Evolutionary conservation across 768 basidiomycete genomes (phyloP).

Genomic region (Lactifluus rugatus): DNA sequence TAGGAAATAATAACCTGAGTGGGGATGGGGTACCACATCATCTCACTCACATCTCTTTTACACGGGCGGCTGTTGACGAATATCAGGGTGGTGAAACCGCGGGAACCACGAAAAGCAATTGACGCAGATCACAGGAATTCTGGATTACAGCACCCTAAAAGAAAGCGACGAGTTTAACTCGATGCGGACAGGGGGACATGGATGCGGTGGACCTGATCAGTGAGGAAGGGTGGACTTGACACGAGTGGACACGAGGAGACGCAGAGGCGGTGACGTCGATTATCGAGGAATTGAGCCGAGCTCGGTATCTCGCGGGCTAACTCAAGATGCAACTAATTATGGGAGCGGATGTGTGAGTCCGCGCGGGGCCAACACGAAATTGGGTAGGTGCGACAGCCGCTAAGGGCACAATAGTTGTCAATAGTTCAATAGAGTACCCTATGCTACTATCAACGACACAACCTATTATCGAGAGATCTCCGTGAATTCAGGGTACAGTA

Average conservation of each 20-base stretch:
- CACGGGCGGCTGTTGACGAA: constrained; percentile 9
- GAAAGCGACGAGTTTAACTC: constrained; percentile 16
- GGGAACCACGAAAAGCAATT: constrained; percentile 6
- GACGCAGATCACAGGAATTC: constrained; percentile 14
- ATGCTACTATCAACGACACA: neutral
- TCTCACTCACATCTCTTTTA: constrained; percentile 5
- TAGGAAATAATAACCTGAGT: neutral
- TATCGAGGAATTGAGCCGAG: constrained; percentile 14
- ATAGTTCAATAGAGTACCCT: neutral
- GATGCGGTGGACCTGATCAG: constrained; percentile 9
- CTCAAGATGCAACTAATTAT: constrained; percentile 10
- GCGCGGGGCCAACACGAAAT: constrained; percentile 12
- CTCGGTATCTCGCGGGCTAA: constrained; percentile 11
- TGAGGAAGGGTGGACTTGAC: neutral
- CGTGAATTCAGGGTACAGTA: constrained; percentile 3
- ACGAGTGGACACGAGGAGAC: constrained; percentile 10
- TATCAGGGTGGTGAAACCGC: constrained; percentile 11
- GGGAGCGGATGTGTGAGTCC: constrained; percentile 14
- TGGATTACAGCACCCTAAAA: constrained; percentile 11
- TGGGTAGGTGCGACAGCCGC: constrained; percentile 13
- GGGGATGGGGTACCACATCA: constrained; percentile 1
- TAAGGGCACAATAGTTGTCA: neutral
- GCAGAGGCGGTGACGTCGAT: constrained; percentile 18
- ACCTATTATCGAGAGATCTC: constrained; percentile 7
- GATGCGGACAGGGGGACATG: constrained; percentile 15